Evolutionary conservation across 495 filamentous ascomycete genomes (phyloP).

Genomic region (Xylaria longipes): DNA sequence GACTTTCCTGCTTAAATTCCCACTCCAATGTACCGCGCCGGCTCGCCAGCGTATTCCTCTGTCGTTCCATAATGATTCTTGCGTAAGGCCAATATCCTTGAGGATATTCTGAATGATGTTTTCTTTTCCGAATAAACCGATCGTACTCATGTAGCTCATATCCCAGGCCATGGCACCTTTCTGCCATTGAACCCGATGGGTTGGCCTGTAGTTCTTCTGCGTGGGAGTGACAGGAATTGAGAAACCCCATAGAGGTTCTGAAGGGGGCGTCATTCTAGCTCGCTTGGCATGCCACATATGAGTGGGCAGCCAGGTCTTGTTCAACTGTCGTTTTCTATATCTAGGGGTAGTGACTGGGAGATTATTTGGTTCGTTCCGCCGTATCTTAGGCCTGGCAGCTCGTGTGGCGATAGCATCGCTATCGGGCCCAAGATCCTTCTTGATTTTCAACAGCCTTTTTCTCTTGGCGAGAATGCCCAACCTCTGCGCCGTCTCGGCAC

Average conservation of each 20-base stretch:
- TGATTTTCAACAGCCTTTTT: constrained; percentile 60
- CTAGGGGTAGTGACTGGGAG: constrained; percentile 71
- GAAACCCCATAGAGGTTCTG: constrained; percentile 86
- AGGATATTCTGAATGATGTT: constrained; percentile 69
- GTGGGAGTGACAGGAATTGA: constrained; percentile 82
- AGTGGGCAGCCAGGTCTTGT: constrained; percentile 94
- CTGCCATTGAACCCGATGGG: constrained; percentile 75
- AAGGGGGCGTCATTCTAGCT: constrained; percentile 81
- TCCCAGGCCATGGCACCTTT: constrained; percentile 81
- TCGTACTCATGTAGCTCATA: constrained; percentile 91
- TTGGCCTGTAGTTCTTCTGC: constrained; percentile 86
- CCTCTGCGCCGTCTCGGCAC: constrained; percentile 81
- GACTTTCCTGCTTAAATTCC: constrained; percentile 67
- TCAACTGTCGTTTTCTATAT: constrained; percentile 82
- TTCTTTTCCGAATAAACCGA: constrained; percentile 74
- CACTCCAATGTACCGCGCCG: constrained; percentile 72
- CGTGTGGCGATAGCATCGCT: constrained; percentile 49
- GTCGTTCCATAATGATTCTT: constrained; percentile 63
- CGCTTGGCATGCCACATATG: constrained; percentile 94
- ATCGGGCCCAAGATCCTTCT: constrained; percentile 39
- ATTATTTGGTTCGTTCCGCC: constrained; percentile 70
- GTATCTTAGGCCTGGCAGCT: constrained; percentile 67
- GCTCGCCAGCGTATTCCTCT: constrained; percentile 75
- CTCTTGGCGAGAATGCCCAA: constrained; percentile 69
- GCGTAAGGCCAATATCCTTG: constrained; percentile 64